phyloP scores from a whole-genome alignment of 1,284 basidiomycete genomes.

The Trichosporon sp. region DNA sequence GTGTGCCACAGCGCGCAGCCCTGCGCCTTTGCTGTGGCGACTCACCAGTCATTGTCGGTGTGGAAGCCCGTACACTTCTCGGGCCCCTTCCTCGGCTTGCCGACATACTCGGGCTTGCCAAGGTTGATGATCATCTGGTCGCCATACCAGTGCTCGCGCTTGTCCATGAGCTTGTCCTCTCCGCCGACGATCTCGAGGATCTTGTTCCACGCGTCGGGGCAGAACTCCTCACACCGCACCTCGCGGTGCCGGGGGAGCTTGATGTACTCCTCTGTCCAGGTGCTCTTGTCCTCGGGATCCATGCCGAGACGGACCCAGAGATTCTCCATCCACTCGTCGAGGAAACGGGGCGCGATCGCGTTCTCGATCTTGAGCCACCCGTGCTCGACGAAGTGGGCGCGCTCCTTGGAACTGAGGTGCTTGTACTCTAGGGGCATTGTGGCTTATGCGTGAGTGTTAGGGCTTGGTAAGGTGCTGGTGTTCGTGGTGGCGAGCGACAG shows the following conservation, averaged over 20 bases:
- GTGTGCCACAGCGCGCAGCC: background rate
- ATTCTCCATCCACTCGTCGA: slow-evolving; percentile 39
- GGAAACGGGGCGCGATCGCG: slow-evolving; percentile 38
- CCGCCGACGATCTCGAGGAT: slow-evolving; percentile 45
- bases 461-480: background rate
- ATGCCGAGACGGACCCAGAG: slow-evolving; percentile 47
- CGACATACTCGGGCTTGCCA: slow-evolving; percentile 32
- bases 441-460: background rate
- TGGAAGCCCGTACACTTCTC: slow-evolving; percentile 37
- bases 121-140: slow-evolving; percentile 49
- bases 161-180: slow-evolving; percentile 40
- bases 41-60: slow-evolving; percentile 46
- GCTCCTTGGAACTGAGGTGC: slow-evolving; percentile 35
- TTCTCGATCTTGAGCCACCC: slow-evolving; percentile 44
- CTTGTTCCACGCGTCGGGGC: slow-evolving; percentile 42
- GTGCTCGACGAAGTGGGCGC: slow-evolving; percentile 43
- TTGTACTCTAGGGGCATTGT: slow-evolving; percentile 30
- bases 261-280: slow-evolving; percentile 44
- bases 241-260: slow-evolving; percentile 45
- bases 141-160: slow-evolving; percentile 41
- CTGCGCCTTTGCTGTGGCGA: background rate
- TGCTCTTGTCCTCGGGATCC: slow-evolving; percentile 46
- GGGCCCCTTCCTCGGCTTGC: slow-evolving; percentile 18
- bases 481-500: background rate
- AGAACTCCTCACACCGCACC: slow-evolving; percentile 37